Evolutionary conservation across 257 asterid genomes (phyloP).

Genomic region (Asclepias syriaca): DNA sequence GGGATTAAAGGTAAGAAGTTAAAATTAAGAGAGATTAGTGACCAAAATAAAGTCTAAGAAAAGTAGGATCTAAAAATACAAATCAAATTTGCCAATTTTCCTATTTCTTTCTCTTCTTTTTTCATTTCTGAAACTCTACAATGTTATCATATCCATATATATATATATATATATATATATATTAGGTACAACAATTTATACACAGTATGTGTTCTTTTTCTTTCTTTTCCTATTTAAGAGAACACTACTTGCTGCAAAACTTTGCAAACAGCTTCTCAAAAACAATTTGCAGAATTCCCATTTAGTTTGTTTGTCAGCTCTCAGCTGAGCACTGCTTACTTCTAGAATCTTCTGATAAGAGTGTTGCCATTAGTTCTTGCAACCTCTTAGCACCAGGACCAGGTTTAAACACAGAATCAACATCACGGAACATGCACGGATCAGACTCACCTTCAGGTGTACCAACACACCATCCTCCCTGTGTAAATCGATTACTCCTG

Average conservation of each 20-base stretch:
- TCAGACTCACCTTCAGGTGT: slow-evolving; percentile 59
- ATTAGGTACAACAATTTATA: slow-evolving; percentile 39
- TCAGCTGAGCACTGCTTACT: slow-evolving; percentile 44
- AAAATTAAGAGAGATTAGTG: no score
- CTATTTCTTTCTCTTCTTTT: neutral
- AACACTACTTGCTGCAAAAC: slow-evolving; percentile 35
- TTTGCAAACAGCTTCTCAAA: slow-evolving; percentile 28
- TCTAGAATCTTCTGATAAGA: slow-evolving; percentile 57
- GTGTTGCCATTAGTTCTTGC: slow-evolving; percentile 36
- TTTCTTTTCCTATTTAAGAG: slow-evolving; percentile 18
- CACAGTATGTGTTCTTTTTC: slow-evolving; percentile 23
- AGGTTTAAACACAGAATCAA: slow-evolving; percentile 64
- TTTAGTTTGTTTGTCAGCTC: slow-evolving; percentile 24
- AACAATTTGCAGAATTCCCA: neutral
- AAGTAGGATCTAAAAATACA: no score
- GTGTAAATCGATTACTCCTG: slow-evolving; percentile 57
- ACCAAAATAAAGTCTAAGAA: no score
- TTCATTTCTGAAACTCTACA: slow-evolving; percentile 22
- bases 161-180: neutral
- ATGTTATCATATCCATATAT: slow-evolving; percentile 20
- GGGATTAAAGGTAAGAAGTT: no score
- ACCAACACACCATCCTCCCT: slow-evolving; percentile 90
- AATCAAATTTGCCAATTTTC: no score
- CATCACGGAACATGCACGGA: slow-evolving; percentile 66
- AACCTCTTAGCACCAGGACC: slow-evolving; percentile 83